Evolutionary conservation across 2,329 filamentous ascomycete genomes (phyloP), one percentile per base, ranked within the genome.

Genomic region (Teratosphaeria pseudoeucalypti): DNA sequence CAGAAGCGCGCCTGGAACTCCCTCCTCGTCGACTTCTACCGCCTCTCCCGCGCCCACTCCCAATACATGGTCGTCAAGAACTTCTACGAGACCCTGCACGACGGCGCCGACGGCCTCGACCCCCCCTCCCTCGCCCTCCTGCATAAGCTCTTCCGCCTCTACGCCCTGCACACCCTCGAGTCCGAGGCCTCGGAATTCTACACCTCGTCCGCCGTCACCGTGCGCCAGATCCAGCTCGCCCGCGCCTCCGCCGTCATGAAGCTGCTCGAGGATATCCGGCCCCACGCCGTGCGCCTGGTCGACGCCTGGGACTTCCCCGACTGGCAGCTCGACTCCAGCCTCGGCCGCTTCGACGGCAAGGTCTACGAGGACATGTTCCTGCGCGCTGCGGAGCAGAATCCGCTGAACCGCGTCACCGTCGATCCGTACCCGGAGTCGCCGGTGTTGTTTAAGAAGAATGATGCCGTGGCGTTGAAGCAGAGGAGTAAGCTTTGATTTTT

Each of bases 31-130:
- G 86, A 90, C 74, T 90, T 91, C 75, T 89, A 86, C 81, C 85
- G 86, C 52, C 81, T 91, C 6, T 85, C 81, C 60, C 89, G 87
- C 6, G 87, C 88, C 0, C 87, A 89, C 71, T 87, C 85, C 0
- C 87, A 91, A 73, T 90, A 90, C 73, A 81, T 90, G 65, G 81
- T 90, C 0, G 87, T 90, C 63, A 90, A 88, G 79, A 88, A 85
- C 77, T 91, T 90, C 76, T 89, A 94, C 75, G 79, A 84, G 3
- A 78, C 82, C 1, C 82, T 92, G 23, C 82, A 85, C 43, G 78
- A 79, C 5, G 75, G 79, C 6, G 69, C 78, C 7, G 79, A 49
- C 23, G 76, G 81, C 16, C 75, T 89, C 34, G 83, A 86, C 68
- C 67, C 77, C 0, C 78, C 80, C 58, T 88, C 85, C 0, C 74